These are phyloP conservation scores for Phytophthora pini DNA, from an alignment of 352 stramenopile species.

Conservation along the genomic window DNA sequence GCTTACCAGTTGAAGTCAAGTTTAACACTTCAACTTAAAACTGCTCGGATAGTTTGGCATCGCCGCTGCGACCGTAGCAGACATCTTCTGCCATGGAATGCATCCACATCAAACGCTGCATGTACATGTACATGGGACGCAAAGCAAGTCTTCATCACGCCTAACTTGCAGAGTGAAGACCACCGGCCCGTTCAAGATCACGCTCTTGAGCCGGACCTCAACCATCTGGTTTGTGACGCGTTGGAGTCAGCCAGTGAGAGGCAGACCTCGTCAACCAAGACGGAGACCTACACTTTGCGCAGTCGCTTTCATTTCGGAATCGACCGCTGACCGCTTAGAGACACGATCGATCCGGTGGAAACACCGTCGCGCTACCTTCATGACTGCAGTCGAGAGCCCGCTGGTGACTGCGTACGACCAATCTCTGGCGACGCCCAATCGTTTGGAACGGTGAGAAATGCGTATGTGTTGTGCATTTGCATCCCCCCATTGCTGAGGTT, in stretches of 20 bases:
- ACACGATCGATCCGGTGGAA: conserved; percentile 1
- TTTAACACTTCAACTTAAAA: neutral
- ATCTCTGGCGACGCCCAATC: conserved; percentile 40
- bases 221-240: conserved; percentile 34
- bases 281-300: conserved; percentile 17
- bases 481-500: conserved; percentile 1
- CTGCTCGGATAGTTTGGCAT: neutral
- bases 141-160: conserved; percentile 1
- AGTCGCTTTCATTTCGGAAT: conserved; percentile 29
- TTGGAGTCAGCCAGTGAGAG: conserved; percentile 23
- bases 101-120: neutral
- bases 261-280: neutral
- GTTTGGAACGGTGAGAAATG: conserved; percentile 39
- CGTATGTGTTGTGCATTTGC: neutral
- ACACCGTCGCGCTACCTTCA: neutral
- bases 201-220: neutral
- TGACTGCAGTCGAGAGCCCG: conserved; percentile 29
- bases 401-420: conserved; percentile 30
- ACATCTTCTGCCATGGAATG: neutral
- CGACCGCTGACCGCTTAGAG: neutral
- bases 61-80: neutral
- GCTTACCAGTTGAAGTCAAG: too few species aligned
- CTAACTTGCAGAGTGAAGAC: neutral
- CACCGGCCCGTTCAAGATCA: neutral
- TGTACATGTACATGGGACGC: neutral